Evolutionary conservation across 1,139 yeast genomes (phyloP).

Genomic region (Scheffersomyces illinoinensis): DNA sequence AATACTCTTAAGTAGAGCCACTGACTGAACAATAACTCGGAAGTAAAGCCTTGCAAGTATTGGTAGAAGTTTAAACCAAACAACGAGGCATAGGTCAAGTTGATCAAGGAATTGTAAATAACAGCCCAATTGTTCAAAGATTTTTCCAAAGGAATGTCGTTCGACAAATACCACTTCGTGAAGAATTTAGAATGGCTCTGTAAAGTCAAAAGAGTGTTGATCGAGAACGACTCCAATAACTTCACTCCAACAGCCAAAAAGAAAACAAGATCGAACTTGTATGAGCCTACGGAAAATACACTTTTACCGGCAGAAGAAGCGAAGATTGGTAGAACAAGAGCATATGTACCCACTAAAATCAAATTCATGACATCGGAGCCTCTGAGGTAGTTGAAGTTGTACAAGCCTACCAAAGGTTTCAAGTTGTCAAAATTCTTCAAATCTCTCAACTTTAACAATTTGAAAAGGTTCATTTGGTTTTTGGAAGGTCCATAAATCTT

Average conservation of each 20-base stretch:
- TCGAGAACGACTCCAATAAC: constrained; percentile 51
- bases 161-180: constrained; percentile 66
- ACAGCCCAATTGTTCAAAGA: constrained; percentile 81
- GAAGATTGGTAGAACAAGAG: constrained; percentile 47
- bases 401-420: constrained; percentile 63
- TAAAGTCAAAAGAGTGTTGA: constrained; percentile 53
- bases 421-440: constrained; percentile 41
- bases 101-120: constrained; percentile 57
- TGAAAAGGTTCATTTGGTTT: constrained; percentile 37
- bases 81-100: constrained; percentile 47
- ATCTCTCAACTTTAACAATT: constrained; percentile 42
- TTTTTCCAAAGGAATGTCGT: constrained; percentile 65
- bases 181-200: constrained; percentile 68
- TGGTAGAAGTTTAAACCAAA: constrained; percentile 42
- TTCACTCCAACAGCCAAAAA: constrained; percentile 51
- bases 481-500: constrained; percentile 64
- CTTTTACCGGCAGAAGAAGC: constrained; percentile 26
- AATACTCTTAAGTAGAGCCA: constrained; percentile 61
- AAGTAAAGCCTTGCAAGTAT: constrained; percentile 18
- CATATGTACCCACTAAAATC: constrained; percentile 44
- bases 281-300: constrained; percentile 2
- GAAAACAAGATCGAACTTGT: constrained; percentile 32
- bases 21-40: constrained; percentile 27
- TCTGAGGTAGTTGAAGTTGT: constrained; percentile 67
- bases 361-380: constrained; percentile 64